These are phyloP conservation scores for Sporobolomyces pararoseus DNA, from an alignment of 768 basidiomycete species.

Conservation along the genomic window DNA sequence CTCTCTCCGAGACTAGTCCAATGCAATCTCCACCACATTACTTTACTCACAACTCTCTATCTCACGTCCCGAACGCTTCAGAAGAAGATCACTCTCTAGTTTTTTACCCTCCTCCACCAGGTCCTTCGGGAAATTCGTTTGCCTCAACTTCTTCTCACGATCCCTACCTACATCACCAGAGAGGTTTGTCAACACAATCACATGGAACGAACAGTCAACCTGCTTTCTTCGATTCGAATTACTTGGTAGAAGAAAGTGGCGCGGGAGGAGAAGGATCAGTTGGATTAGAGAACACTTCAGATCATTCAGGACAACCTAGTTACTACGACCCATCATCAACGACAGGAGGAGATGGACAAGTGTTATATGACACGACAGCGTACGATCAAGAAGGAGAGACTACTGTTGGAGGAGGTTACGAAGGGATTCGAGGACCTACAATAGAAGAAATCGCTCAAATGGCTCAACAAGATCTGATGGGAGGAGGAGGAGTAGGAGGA, in stretches of 20 bases:
- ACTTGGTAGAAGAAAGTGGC: neutral
- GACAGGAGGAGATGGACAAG: neutral
- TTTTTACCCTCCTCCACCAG: neutral
- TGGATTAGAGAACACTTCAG: too few relatives aligned
- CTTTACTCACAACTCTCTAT: neutral
- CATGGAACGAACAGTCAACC: neutral
- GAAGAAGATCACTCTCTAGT: neutral
- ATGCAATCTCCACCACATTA: conserved; percentile 2
- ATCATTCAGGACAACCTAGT: too few relatives aligned
- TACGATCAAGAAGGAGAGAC: too few relatives aligned
- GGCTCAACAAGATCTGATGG: neutral
- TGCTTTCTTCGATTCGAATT: conserved; percentile 7
- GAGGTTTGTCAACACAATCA: neutral
- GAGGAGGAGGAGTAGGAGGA: neutral
- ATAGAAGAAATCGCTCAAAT: conserved; percentile 2
- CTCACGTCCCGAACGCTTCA: neutral
- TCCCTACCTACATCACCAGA: neutral
- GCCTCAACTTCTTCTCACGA: conserved; percentile 1
- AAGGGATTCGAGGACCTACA: neutral
- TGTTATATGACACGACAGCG: too few relatives aligned
- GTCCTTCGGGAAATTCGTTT: neutral
- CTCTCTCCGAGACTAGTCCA: neutral
- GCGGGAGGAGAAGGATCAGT: neutral
- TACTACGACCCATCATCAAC: neutral
- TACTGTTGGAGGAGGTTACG: too few relatives aligned